These are phyloP conservation scores for Silybum marianum DNA, from an alignment of 129 eudicot genomes.

Conservation along the genomic window DNA sequence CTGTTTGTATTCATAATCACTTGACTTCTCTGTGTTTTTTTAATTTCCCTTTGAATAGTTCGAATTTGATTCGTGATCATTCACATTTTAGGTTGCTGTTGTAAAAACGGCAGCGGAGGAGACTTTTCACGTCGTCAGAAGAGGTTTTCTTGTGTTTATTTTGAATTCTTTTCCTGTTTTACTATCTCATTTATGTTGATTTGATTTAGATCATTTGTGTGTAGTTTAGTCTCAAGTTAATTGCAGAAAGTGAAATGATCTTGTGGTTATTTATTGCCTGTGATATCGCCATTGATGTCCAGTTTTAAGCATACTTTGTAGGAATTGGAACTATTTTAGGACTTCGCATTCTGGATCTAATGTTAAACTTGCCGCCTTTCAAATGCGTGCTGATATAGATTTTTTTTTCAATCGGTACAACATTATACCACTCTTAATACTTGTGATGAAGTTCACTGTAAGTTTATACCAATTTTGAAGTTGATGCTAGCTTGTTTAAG, in stretches of 20 bases:
- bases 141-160: constrained; percentile 41
- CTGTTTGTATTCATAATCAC: constrained; percentile 36
- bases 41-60: background rate
- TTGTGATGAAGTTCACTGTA: background rate
- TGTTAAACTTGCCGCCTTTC: background rate
- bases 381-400: background rate
- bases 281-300: background rate
- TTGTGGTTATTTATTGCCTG: background rate
- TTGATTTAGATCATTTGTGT: background rate
- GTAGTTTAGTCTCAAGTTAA: background rate
- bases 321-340: background rate
- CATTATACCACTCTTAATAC: background rate
- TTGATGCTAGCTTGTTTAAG: background rate
- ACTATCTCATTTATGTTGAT: background rate
- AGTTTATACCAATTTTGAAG: background rate
- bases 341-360: background rate
- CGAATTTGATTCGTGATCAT: background rate
- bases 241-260: background rate
- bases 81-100: constrained; percentile 63
- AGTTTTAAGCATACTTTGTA: background rate
- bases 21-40: background rate
- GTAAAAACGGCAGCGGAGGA: constrained; percentile 74
- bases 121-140: constrained; percentile 49
- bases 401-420: background rate
- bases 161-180: constrained; percentile 6